Percentiles rank a stretch among this genome's conserved stretches.
Conservation (phyloP, 192 early-diverging fungal genomes). For the Coemansia sp. region DNA sequence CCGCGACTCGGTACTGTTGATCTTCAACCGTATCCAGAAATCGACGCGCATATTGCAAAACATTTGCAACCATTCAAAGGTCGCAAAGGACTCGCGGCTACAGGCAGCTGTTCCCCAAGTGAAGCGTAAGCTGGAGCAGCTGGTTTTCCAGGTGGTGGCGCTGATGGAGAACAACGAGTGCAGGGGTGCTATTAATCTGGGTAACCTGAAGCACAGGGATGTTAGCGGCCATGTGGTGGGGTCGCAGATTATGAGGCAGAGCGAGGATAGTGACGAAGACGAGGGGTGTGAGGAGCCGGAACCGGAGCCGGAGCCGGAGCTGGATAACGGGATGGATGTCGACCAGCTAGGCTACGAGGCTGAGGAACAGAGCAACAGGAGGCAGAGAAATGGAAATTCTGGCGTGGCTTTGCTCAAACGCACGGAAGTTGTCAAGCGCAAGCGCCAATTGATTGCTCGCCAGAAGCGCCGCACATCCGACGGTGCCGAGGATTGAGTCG, state of each 20-base stretch:
- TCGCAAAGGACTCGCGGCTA: slow-evolving; percentile 58
- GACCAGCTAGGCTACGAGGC: background rate
- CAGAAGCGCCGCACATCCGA: too few species aligned
- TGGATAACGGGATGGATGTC: background rate
- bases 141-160: slow-evolving; percentile 71
- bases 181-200: slow-evolving; percentile 48
- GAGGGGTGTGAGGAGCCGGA: slow-evolving; percentile 3
- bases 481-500: too few species aligned
- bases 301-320: background rate
- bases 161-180: slow-evolving; percentile 68
- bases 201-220: slow-evolving; percentile 70
- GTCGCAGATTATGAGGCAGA: slow-evolving; percentile 55
- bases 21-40: slow-evolving; percentile 40
- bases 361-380: background rate
- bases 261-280: slow-evolving; percentile 8
- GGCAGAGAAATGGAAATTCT: background rate
- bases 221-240: slow-evolving; percentile 64
- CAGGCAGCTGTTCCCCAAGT: slow-evolving; percentile 63
- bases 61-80: slow-evolving; percentile 76
- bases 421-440: too few species aligned
- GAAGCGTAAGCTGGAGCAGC: slow-evolving; percentile 66
- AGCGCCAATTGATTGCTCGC: too few species aligned
- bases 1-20: slow-evolving; percentile 13
- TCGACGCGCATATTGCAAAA: slow-evolving; percentile 53
- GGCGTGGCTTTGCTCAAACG: background rate